Base-by-base conservation (phyloP, 1,284 basidiomycete genomes). In the Phaffia rhodozyma region DNA sequence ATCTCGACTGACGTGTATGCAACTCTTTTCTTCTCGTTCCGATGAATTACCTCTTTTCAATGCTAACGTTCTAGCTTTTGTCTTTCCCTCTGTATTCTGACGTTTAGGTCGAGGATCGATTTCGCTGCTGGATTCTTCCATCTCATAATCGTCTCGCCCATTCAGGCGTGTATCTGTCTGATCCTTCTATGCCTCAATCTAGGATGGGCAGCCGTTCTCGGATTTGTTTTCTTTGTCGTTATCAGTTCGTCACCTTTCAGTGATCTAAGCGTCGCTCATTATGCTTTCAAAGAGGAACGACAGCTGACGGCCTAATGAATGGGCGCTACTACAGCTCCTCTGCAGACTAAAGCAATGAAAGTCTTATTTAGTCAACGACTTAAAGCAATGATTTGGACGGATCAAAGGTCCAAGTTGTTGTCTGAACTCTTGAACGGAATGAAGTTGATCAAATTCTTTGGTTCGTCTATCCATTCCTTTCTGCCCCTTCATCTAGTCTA, bases 391-490 rank as follows among this genome's bases (percentile, higher is more conserved):
- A 73, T 77, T 3, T 97, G 88, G 88, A 97, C 92, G 30, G 80
- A 82, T 71, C 68, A 80, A 67, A 74, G 79, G 16, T 76, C 74
- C 16, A 77, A 92, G 70, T 71, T 79, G 6, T 72, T 79, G 1
- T 75, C 76, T 66, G 79, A 80, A 68, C 79, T 93, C 3, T 75
- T 94, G 1, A 84, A 85, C 23, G 88, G 88, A 0, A 91, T 93
- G 82, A 85, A 87, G 69, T 81, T 93, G 62, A 87, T 93, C 79
- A 96, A 94, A 74, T 86, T 86, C 74, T 90, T 91, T 71, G 82
- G 85, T n/a, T 88, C 85, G 86, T 86, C 87, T n/a, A n/a, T 34
- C 32, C 9, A 34, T 34, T 9, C 4, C 5, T 25, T 13, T 25
- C 55, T 54, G n/a, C 25, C 23, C 9, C 25, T n/a, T 38, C 20